These are phyloP conservation scores for Cladochytrium replicatum DNA, from an alignment of 192 early-diverging fungal genomes.

Conservation along the genomic window DNA sequence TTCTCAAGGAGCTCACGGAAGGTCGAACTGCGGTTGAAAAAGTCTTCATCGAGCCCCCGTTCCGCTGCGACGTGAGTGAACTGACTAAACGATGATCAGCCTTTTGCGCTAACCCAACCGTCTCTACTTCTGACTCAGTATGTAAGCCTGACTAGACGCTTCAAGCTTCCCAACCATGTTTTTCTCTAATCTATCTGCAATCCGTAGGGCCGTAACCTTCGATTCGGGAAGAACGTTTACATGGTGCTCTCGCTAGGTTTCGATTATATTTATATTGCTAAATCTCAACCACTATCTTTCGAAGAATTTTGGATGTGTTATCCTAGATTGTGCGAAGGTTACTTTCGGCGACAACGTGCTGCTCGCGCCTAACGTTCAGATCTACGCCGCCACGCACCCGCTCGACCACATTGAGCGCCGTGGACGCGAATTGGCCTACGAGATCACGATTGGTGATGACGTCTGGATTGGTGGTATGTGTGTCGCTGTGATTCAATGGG, in stretches of 20 bases:
- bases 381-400: constrained; percentile 60
- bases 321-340: constrained; percentile 67
- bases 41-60: constrained; percentile 54
- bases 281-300: background rate
- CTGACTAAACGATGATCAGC: too few species aligned
- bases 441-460: constrained; percentile 65
- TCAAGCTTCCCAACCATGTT: background rate
- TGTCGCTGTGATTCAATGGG: too few species aligned
- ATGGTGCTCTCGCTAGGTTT: constrained; percentile 20
- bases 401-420: background rate
- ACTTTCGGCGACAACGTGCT: constrained; percentile 61
- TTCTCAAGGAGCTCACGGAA: constrained; percentile 44
- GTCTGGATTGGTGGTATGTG: constrained; percentile 88
- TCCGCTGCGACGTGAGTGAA: constrained; percentile 57
- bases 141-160: background rate
- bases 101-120: background rate
- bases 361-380: constrained; percentile 61
- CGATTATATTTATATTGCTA: background rate
- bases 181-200: constrained; percentile 2
- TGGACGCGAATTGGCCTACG: constrained; percentile 22
- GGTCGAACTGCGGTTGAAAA: constrained; percentile 44
- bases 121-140: background rate
- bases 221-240: constrained; percentile 62
- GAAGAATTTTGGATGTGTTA: constrained; percentile 57
- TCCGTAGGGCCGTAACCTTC: constrained; percentile 54